These are phyloP conservation scores for Mycena venus DNA, from an alignment of 768 basidiomycete species.

Conservation along the genomic window DNA sequence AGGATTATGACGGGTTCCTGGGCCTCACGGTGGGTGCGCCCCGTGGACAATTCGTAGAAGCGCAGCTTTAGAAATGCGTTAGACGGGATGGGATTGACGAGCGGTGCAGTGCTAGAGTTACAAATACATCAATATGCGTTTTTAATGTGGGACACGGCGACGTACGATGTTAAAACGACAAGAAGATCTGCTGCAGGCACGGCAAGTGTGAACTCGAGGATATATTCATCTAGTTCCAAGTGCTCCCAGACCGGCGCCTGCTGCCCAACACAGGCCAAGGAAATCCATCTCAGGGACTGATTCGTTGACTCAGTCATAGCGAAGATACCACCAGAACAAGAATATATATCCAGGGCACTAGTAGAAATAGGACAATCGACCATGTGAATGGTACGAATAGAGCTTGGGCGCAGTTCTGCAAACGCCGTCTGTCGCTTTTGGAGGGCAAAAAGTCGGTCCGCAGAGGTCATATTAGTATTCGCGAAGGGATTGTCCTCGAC, in stretches of 20 bases:
- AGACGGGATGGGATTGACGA: neutral
- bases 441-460: neutral
- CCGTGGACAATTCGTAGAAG: neutral
- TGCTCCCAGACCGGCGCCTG: neutral
- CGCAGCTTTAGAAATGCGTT: neutral
- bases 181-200: neutral
- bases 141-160: neutral
- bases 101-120: neutral
- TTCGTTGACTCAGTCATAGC: neutral
- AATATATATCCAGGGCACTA: neutral
- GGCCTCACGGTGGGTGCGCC: neutral
- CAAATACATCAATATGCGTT: neutral
- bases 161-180: neutral
- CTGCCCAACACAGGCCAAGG: neutral
- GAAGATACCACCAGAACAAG: constrained; percentile 2
- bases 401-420: neutral
- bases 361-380: neutral
- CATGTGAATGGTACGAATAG: neutral
- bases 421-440: neutral
- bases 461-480: neutral
- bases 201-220: neutral
- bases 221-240: neutral
- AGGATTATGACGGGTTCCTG: neutral
- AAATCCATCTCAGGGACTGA: neutral
- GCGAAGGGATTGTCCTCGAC: constrained; percentile 12